phyloP scores from a whole-genome alignment of 1,284 basidiomycete species.

The Heterobasidion occidentale region DNA sequence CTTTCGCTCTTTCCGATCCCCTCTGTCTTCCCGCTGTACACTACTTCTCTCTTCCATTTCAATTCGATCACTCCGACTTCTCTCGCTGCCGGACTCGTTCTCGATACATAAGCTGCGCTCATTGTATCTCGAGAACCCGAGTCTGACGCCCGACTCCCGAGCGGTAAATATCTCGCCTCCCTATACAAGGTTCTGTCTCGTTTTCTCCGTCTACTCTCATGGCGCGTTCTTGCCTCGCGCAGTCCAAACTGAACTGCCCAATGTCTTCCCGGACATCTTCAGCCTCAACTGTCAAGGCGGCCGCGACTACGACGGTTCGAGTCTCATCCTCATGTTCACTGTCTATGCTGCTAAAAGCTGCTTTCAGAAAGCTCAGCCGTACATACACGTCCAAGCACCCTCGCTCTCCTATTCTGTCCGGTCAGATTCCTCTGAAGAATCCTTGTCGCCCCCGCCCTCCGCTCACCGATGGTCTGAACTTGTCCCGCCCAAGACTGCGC shows the following conservation, averaged over 20 bases:
- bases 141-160: not conserved
- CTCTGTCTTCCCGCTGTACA: not conserved
- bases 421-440: not conserved
- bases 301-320: not conserved
- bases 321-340: too few species aligned
- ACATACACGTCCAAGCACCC: not conserved
- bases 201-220: not conserved
- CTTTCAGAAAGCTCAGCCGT: not conserved
- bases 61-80: not conserved
- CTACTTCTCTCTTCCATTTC: not conserved
- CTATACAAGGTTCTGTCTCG: not conserved
- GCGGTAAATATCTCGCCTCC: not conserved
- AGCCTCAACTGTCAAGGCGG: not conserved
- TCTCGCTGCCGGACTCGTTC: not conserved
- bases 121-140: not conserved
- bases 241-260: not conserved
- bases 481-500: conserved; percentile 42
- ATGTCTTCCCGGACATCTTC: not conserved
- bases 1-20: not conserved
- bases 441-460: not conserved
- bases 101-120: not conserved
- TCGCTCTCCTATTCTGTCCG: not conserved
- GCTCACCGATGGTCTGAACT: conserved; percentile 45
- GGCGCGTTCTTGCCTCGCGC: not conserved
- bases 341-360: too few species aligned